A percentile compares a stretch with the other conserved stretches of the same genome.
phyloP scores from a whole-genome alignment of 371 early-diverging fungal genomes.

The Syncephalastrum contaminatum region DNA sequence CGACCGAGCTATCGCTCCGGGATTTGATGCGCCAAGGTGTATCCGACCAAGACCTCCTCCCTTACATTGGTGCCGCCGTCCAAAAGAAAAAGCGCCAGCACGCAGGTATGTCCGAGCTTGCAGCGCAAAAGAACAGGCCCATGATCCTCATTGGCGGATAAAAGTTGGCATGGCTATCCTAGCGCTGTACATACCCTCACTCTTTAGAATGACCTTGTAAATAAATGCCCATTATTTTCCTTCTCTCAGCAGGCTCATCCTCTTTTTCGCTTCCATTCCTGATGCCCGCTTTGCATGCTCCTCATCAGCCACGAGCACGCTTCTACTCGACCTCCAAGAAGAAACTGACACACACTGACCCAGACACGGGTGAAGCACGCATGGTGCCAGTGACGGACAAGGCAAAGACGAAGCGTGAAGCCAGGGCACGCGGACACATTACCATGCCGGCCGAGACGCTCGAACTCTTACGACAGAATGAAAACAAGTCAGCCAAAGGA shows the following conservation, averaged over 20 bases:
- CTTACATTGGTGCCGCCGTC: constrained; percentile 75
- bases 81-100: constrained; percentile 88
- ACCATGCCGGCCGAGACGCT: constrained; percentile 62
- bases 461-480: constrained; percentile 56
- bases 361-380: constrained; percentile 66
- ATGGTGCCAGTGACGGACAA: constrained; percentile 89
- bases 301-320: background rate
- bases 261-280: background rate
- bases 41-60: constrained; percentile 64
- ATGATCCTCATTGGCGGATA: constrained; percentile 95
- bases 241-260: background rate
- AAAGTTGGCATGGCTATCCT: background rate
- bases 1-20: constrained; percentile 81
- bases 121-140: constrained; percentile 83
- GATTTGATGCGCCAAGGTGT: constrained; percentile 73
- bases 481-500: constrained; percentile 60
- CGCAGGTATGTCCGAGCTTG: constrained; percentile 86
- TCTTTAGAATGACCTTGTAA: background rate
- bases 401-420: constrained; percentile 63
- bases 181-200: constrained; percentile 1
- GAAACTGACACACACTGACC: constrained; percentile 74
- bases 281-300: background rate
- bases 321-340: background rate
- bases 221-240: background rate
- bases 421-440: constrained; percentile 71